A percentile compares a stretch with the other conserved stretches of the same genome.
These are phyloP conservation scores for Cucumis hystrix DNA, from an alignment of 306 rosid genomes.

Conservation along the genomic window DNA sequence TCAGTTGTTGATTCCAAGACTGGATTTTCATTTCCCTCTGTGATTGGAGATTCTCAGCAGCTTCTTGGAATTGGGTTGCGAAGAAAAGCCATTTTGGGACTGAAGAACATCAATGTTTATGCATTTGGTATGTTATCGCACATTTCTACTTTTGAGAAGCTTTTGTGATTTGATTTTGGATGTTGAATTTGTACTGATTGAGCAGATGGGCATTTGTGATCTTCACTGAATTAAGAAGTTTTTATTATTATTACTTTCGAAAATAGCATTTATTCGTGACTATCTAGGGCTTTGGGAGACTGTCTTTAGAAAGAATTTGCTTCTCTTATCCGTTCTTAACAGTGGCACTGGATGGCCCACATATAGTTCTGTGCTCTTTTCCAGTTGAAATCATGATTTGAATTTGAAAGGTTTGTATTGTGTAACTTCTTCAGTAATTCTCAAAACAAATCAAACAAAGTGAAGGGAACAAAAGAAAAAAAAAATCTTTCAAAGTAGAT, in stretches of 20 bases:
- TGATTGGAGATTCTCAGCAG: conserved; percentile 39
- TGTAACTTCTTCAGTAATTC: neutral
- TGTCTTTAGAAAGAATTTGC: neutral
- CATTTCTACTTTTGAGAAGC: neutral
- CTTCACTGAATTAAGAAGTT: no score
- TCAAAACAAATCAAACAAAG: neutral
- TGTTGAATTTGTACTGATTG: neutral
- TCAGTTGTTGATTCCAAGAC: conserved; percentile 41
- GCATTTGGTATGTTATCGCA: conserved; percentile 47
- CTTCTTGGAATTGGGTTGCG: conserved; percentile 81
- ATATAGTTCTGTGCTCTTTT: neutral
- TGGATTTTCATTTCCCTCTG: conserved; percentile 59
- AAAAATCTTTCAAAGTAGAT: neutral
- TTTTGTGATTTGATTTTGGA: neutral
- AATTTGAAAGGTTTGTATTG: neutral
- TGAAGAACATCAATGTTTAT: conserved; percentile 82
- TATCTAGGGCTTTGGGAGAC: neutral
- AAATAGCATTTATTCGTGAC: neutral
- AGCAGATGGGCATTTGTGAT: neutral
- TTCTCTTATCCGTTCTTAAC: neutral
- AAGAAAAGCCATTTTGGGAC: conserved; percentile 54
- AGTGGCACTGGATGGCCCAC: neutral
- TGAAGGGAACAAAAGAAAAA: neutral
- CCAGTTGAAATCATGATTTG: neutral
- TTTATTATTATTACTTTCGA: no score